These are phyloP conservation scores for Fimicolochytrium jonesii DNA, from an alignment of 192 early-diverging fungal species.

Conservation along the genomic window DNA sequence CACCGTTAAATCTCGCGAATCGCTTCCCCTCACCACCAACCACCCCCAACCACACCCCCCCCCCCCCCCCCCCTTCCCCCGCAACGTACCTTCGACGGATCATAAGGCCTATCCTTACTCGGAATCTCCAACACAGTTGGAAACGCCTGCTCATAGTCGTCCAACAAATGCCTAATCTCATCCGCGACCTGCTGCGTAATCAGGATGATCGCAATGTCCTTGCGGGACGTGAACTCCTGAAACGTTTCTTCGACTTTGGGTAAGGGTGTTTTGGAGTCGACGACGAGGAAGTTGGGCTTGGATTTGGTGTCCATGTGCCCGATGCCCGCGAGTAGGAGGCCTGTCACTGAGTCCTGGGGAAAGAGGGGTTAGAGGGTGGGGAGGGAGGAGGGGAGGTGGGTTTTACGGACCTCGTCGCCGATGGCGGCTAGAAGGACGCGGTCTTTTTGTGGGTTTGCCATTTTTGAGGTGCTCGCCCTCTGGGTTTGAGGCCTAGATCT, in stretches of 20 bases:
- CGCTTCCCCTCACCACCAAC: neutral
- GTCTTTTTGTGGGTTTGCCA: conserved; percentile 38
- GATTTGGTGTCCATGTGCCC: conserved; percentile 93
- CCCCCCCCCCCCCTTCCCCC: too few species aligned
- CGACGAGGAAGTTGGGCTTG: conserved; percentile 93
- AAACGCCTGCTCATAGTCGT: conserved; percentile 87
- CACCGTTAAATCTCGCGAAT: neutral
- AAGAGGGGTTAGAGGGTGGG: neutral
- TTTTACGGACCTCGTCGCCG: conserved; percentile 47
- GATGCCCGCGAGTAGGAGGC: conserved; percentile 94
- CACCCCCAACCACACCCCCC: neutral
- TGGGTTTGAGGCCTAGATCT: too few species aligned
- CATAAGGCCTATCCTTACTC: conserved; percentile 98
- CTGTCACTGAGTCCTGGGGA: conserved; percentile 69
- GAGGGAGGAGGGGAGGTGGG: neutral
- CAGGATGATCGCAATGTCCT: conserved; percentile 96
- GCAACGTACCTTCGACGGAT: conserved; percentile 63
- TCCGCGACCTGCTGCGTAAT: conserved; percentile 98
- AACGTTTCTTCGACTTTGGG: conserved; percentile 63
- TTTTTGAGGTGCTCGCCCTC: too few species aligned
- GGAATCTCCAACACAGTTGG: conserved; percentile 98
- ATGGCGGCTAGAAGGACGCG: conserved; percentile 49
- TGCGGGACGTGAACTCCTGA: conserved; percentile 79
- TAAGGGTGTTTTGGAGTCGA: conserved; percentile 51
- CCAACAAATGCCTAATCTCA: conserved; percentile 82